Evolutionary conservation across 2,329 filamentous ascomycete species (phyloP).

Genomic region (Pyricularia sp.): DNA sequence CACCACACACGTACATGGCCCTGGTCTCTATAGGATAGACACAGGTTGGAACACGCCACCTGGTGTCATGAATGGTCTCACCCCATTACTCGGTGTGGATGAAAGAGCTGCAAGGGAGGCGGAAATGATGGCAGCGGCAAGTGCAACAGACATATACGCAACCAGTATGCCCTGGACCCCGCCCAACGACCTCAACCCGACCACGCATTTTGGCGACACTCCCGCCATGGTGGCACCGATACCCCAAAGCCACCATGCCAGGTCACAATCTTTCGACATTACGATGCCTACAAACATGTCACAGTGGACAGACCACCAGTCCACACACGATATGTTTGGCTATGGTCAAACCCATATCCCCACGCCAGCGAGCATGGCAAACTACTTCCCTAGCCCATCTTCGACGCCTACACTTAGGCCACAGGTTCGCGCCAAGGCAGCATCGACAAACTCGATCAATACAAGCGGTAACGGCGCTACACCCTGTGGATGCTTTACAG

Average conservation of each 20-base stretch:
- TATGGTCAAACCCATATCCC: slow-evolving; percentile 22
- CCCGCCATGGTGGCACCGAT: slow-evolving; percentile 17
- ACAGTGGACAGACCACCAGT: slow-evolving; percentile 13
- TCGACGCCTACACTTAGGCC: slow-evolving; percentile 25
- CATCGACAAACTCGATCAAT: slow-evolving; percentile 11
- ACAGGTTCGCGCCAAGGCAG: slow-evolving; percentile 18
- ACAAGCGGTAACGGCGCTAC: slow-evolving; percentile 14
- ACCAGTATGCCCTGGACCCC: slow-evolving; percentile 29
- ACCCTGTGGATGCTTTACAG: slow-evolving; percentile 35
- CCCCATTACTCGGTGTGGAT: slow-evolving; percentile 20
- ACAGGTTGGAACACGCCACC: slow-evolving; percentile 28
- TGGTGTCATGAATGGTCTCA: slow-evolving; percentile 23
- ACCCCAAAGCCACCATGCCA: slow-evolving; percentile 17
- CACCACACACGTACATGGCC: slow-evolving; percentile 13
- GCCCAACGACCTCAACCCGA: slow-evolving; percentile 22
- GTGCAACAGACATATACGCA: slow-evolving; percentile 23
- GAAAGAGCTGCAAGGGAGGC: slow-evolving; percentile 10
- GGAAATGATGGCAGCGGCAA: slow-evolving; percentile 4
- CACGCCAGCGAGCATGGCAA: slow-evolving; percentile 25
- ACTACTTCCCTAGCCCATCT: slow-evolving; percentile 30
- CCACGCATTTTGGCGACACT: slow-evolving; percentile 21
- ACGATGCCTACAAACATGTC: slow-evolving; percentile 19
- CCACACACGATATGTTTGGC: slow-evolving; percentile 20
- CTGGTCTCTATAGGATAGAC: slow-evolving; percentile 26
- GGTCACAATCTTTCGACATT: slow-evolving; percentile 28